Conservation (phyloP, 73 alveolate genomes). For the Breviolum minutum region DNA sequence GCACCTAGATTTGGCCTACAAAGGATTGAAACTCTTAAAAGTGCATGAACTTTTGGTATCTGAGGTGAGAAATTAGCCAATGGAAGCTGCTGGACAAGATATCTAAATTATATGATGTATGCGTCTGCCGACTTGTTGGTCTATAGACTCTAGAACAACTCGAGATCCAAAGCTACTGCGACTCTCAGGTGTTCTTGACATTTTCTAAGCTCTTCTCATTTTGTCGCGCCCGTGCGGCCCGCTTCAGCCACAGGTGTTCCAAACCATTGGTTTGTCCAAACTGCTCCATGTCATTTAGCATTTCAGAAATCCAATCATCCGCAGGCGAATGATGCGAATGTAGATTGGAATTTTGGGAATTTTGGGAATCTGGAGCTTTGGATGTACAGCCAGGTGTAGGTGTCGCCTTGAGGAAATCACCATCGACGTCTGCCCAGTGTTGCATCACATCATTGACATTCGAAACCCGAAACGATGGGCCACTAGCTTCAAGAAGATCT, state of each 20-base stretch:
- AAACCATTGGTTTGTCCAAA: not conserved
- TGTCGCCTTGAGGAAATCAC: not conserved
- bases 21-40: not conserved
- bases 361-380: not conserved
- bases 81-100: not conserved
- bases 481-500: not conserved
- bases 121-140: too few species aligned
- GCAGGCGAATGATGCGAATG: not conserved
- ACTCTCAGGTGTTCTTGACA: not conserved
- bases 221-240: not conserved
- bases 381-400: not conserved
- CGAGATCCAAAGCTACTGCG: slow-evolving; percentile 4
- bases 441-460: slow-evolving; percentile 29
- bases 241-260: slow-evolving; percentile 15
- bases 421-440: slow-evolving; percentile 45
- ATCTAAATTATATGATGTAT: too few species aligned
- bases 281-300: not conserved
- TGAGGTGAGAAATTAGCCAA: not conserved
- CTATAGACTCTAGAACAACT: not conserved
- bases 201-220: not conserved
- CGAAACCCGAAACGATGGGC: not conserved
- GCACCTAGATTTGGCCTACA: not conserved
- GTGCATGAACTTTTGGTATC: not conserved
- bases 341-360: not conserved
- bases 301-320: not conserved